These are phyloP conservation scores for sunflower (Helianthus annuus) DNA, from an alignment of 129 eudicot genomes.

Conservation along the genomic window DNA sequence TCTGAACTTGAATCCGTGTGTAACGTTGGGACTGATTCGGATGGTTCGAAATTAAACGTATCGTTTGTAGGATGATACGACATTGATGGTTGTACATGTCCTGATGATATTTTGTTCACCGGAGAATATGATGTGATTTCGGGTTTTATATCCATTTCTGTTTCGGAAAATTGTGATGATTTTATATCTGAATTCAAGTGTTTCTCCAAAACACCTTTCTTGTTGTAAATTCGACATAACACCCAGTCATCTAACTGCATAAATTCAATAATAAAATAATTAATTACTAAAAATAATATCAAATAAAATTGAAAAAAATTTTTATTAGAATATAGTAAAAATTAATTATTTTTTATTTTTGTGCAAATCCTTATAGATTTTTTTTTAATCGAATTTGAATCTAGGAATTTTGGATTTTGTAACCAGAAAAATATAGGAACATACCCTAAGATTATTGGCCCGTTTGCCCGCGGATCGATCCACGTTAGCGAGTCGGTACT, in stretches of 20 bases:
- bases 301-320: neutral
- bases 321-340: neutral
- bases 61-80: slow-evolving; percentile 35
- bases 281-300: neutral
- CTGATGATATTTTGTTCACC: neutral
- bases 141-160: slow-evolving; percentile 49
- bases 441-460: slow-evolving; percentile 53
- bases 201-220: slow-evolving; percentile 59
- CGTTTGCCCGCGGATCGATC: slow-evolving; percentile 68
- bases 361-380: too few species aligned
- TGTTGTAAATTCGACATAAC: slow-evolving; percentile 69
- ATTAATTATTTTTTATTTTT: too few species aligned
- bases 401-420: too few species aligned
- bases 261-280: slow-evolving; percentile 4
- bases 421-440: neutral
- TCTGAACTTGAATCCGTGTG: slow-evolving; percentile 65
- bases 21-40: slow-evolving; percentile 56
- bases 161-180: slow-evolving; percentile 38
- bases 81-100: slow-evolving; percentile 21
- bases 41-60: slow-evolving; percentile 36
- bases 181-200: slow-evolving; percentile 36
- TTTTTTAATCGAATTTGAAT: too few species aligned
- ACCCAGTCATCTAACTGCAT: slow-evolving; percentile 76
- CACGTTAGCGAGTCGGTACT: slow-evolving; percentile 63
- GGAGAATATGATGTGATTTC: slow-evolving; percentile 27